Evolutionary conservation across 2,329 filamentous ascomycete genomes (phyloP).

Genomic region (Amauroascus verrucosus): DNA sequence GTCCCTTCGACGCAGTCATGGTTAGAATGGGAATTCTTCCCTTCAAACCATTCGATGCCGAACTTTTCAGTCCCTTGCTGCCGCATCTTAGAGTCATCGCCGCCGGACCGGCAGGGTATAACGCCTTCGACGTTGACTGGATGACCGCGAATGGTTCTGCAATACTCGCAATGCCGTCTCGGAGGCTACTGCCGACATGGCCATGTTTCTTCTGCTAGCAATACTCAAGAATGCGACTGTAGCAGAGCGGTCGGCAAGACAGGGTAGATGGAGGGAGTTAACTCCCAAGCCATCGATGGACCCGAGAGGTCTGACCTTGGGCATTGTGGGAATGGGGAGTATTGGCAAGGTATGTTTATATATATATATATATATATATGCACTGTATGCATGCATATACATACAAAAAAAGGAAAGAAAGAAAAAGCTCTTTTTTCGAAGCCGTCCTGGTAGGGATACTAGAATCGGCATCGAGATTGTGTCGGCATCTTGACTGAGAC

Average conservation of each 20-base stretch:
- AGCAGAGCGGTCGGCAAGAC: conserved; percentile 30
- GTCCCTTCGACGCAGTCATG: conserved; percentile 41
- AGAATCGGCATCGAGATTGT: too few species aligned
- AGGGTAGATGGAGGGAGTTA: conserved; percentile 32
- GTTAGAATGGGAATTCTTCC: conserved; percentile 42
- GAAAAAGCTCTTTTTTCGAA: too few species aligned
- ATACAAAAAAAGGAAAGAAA: too few species aligned
- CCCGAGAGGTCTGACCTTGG: conserved; percentile 38
- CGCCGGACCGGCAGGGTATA: conserved; percentile 41
- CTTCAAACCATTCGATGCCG: conserved; percentile 43
- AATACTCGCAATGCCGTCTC: conserved; percentile 46
- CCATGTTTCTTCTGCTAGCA: conserved; percentile 41
- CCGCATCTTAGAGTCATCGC: conserved; percentile 39
- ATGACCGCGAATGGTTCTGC: conserved; percentile 41
- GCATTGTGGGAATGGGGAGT: conserved; percentile 41
- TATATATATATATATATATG: too few species aligned
- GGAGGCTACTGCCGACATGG: conserved; percentile 45
- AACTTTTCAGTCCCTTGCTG: conserved; percentile 32
- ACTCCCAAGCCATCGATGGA: conserved; percentile 31
- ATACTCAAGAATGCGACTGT: conserved; percentile 39
- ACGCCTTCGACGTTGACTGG: conserved; percentile 40
- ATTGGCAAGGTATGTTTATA: conserved; percentile 36
- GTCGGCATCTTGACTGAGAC: neutral
- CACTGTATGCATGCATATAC: too few species aligned
- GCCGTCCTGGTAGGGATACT: too few species aligned